These are phyloP conservation scores for Globisporangium uncinulatum DNA, from an alignment of 352 stramenopile genomes.

Conservation along the genomic window DNA sequence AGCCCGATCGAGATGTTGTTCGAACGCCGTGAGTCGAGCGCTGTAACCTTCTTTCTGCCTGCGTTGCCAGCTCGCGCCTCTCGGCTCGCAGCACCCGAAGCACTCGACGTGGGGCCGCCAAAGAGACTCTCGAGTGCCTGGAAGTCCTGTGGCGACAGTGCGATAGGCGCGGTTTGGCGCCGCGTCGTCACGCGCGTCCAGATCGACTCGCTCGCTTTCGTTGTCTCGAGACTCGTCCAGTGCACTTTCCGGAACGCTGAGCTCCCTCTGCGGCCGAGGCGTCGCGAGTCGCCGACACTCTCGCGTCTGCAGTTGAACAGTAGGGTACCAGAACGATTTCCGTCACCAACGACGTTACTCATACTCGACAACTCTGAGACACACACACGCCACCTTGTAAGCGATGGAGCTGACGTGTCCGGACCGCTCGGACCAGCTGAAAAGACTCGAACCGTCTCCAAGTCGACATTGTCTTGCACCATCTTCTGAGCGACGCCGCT, in stretches of 20 bases:
- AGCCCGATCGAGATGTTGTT: conserved; percentile 82
- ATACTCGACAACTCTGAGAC: neutral
- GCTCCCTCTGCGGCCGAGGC: conserved; percentile 31
- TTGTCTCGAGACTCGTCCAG: conserved; percentile 66
- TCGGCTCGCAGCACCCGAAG: conserved; percentile 1
- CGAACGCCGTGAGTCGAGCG: conserved; percentile 61
- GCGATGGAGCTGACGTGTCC: neutral
- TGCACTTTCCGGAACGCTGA: conserved; percentile 71
- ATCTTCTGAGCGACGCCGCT: conserved; percentile 77
- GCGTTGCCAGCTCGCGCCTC: conserved; percentile 7
- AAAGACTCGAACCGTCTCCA: conserved; percentile 58
- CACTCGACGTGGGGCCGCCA: conserved; percentile 18
- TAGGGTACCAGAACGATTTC: neutral
- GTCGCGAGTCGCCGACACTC: conserved; percentile 2
- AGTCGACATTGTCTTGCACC: conserved; percentile 62
- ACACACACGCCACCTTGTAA: conserved; percentile 3
- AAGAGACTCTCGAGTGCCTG: conserved; percentile 57
- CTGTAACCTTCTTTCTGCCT: conserved; percentile 44
- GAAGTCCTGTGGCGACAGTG: conserved; percentile 64
- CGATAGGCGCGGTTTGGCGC: conserved; percentile 61
- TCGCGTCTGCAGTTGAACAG: neutral
- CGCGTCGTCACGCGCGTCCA: conserved; percentile 62
- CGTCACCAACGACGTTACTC: neutral
- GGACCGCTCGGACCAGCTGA: conserved; percentile 33
- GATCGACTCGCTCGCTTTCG: conserved; percentile 57